Conservation (phyloP, 805 yeast species). For the Myxozyma neotropica region DNA sequence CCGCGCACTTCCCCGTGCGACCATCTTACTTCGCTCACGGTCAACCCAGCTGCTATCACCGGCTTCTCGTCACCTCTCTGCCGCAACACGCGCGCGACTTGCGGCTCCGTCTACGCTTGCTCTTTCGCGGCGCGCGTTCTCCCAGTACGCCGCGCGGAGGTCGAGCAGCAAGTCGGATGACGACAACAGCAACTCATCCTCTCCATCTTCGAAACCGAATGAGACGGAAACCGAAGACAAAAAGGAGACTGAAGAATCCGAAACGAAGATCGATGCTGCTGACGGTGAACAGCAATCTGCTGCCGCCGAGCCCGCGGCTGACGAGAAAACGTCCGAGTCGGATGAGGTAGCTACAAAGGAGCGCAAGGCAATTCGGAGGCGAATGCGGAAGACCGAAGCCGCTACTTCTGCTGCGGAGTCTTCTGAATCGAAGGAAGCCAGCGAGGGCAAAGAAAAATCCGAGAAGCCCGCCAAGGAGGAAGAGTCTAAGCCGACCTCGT, state of each 20-base stretch:
- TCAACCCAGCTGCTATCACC: constrained; percentile 9
- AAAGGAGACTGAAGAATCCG: neutral
- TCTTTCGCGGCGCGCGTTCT: constrained; percentile 20
- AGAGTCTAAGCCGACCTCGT: neutral
- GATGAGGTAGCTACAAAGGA: constrained; percentile 5
- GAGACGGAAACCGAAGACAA: constrained; percentile 2
- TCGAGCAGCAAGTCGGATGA: constrained; percentile 12
- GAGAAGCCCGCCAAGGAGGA: constrained; percentile 7
- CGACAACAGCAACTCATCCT: constrained; percentile 1
- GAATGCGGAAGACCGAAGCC: constrained; percentile 3
- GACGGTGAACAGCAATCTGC: constrained; percentile 1
- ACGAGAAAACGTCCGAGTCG: constrained; percentile 8
- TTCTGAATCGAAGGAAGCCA: constrained; percentile 1
- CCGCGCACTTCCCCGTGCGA: constrained; percentile 23
- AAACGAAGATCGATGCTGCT: neutral
- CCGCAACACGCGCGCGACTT: constrained; percentile 8
- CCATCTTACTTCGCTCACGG: constrained; percentile 6
- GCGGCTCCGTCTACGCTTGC: constrained; percentile 6
- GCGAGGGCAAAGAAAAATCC: constrained; percentile 9
- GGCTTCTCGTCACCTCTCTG: constrained; percentile 9
- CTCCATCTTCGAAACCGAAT: neutral
- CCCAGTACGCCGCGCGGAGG: constrained; percentile 11
- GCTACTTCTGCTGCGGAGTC: constrained; percentile 1
- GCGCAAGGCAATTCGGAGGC: constrained; percentile 5
- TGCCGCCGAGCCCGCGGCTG: constrained; percentile 6